Evolutionary conservation across 2,329 filamentous ascomycete genomes (phyloP).

Genomic region (Trichophyton rubrum): DNA sequence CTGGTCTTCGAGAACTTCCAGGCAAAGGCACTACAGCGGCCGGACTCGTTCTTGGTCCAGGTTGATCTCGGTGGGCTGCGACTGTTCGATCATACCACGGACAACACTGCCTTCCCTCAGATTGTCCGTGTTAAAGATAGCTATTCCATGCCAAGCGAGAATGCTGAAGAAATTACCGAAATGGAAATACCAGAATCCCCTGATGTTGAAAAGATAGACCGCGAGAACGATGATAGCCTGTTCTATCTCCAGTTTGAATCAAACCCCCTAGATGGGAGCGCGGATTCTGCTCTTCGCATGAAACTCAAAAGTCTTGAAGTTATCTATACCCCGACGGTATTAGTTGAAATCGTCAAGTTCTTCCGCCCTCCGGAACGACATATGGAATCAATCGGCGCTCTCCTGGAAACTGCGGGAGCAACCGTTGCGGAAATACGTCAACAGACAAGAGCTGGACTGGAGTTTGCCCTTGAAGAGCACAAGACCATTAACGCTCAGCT

Average conservation of each 20-base stretch:
- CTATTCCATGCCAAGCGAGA: slow-evolving; percentile 38
- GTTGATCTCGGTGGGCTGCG: slow-evolving; percentile 84
- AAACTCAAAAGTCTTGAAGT: slow-evolving; percentile 94
- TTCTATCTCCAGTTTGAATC: slow-evolving; percentile 90
- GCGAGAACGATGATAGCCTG: slow-evolving; percentile 57
- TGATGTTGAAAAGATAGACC: slow-evolving; percentile 30
- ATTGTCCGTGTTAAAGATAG: slow-evolving; percentile 93
- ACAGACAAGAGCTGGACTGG: slow-evolving; percentile 86
- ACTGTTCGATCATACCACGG: slow-evolving; percentile 90
- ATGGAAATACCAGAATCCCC: slow-evolving; percentile 29
- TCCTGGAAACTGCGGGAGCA: slow-evolving; percentile 90
- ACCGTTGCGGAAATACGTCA: slow-evolving; percentile 91
- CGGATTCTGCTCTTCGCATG: slow-evolving; percentile 77
- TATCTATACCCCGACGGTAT: slow-evolving; percentile 90
- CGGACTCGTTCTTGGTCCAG: slow-evolving; percentile 80
- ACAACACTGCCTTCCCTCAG: slow-evolving; percentile 80
- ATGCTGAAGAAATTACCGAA: slow-evolving; percentile 33
- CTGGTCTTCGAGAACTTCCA: slow-evolving; percentile 91
- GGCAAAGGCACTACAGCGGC: slow-evolving; percentile 76
- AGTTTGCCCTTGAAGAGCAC: slow-evolving; percentile 94
- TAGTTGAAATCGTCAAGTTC: slow-evolving; percentile 84
- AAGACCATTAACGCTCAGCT: slow-evolving; percentile 95
- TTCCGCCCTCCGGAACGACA: slow-evolving; percentile 93
- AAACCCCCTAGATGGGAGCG: slow-evolving; percentile 83
- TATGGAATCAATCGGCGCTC: slow-evolving; percentile 93